phyloP scores from a whole-genome alignment of 257 asterid species.

The Striga asiatica region DNA sequence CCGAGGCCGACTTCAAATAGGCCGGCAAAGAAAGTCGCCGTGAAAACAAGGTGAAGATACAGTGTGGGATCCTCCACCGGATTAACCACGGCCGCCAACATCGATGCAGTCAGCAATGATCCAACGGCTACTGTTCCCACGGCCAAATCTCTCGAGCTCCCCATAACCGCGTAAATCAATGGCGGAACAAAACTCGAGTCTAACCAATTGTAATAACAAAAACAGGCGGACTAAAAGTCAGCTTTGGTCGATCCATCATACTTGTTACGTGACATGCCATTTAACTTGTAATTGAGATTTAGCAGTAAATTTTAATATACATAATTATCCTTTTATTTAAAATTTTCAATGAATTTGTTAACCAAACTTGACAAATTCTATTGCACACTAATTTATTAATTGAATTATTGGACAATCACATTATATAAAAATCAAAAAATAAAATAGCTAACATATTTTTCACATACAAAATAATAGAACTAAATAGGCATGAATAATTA shows the following conservation, averaged over 20 bases:
- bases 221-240: too few species aligned
- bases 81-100: constrained; percentile 51
- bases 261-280: too few species aligned
- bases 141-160: constrained; percentile 81
- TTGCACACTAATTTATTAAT: too few species aligned
- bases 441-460: not conserved
- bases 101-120: constrained; percentile 60
- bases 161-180: constrained; percentile 71
- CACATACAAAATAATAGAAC: too few species aligned
- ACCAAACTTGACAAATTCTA: too few species aligned
- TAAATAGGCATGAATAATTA: too few species aligned
- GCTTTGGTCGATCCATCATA: too few species aligned
- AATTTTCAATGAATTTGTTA: too few species aligned
- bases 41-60: constrained; percentile 72
- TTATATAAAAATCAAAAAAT: not conserved
- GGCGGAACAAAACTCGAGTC: constrained; percentile 95
- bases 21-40: constrained; percentile 78
- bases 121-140: constrained; percentile 92
- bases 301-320: too few species aligned
- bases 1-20: constrained; percentile 60
- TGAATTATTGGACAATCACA: not conserved
- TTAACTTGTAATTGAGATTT: too few species aligned
- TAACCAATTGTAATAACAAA: not conserved
- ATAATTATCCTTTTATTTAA: too few species aligned
- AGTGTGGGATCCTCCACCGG: constrained; percentile 39